These are phyloP conservation scores for Sphaerulina musiva DNA, from an alignment of 2,329 filamentous ascomycete genomes.

Conservation along the genomic window DNA sequence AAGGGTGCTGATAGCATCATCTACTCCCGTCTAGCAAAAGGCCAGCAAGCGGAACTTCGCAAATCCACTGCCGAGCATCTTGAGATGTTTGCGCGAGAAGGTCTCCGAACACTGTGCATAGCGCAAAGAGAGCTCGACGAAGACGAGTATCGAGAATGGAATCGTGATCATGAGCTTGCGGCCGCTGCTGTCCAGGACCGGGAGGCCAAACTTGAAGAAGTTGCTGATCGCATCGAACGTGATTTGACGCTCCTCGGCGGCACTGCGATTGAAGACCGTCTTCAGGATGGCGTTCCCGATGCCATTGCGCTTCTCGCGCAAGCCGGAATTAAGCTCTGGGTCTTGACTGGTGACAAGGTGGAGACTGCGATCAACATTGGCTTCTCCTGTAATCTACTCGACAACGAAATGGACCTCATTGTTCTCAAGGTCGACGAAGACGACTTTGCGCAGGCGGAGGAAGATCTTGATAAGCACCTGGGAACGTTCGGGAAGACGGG, in stretches of 20 bases:
- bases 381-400: conserved; percentile 94
- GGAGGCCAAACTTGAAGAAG: conserved; percentile 86
- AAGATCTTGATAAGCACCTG: conserved; percentile 68
- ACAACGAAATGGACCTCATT: conserved; percentile 96
- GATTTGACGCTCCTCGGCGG: conserved; percentile 83
- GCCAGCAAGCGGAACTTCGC: conserved; percentile 79
- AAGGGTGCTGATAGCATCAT: conserved; percentile 98
- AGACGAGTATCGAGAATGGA: conserved; percentile 78
- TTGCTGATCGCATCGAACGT: conserved; percentile 85
- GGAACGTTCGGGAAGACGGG: conserved; percentile 70
- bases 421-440: conserved; percentile 80
- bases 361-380: conserved; percentile 99
- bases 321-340: conserved; percentile 97
- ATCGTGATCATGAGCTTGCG: conserved; percentile 77
- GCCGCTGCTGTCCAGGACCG: conserved; percentile 76
- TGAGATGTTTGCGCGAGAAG: conserved; percentile 94
- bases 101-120: conserved; percentile 88
- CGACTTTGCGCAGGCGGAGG: conserved; percentile 56
- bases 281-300: conserved; percentile 95
- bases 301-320: conserved; percentile 85
- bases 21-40: conserved; percentile 78
- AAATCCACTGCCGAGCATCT: conserved; percentile 83
- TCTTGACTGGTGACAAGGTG: conserved; percentile 95
- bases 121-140: conserved; percentile 75
- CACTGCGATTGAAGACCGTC: conserved; percentile 91